Evolutionary conservation across 2,329 filamentous ascomycete species (phyloP), one percentile per base, ranked within the genome.

Genomic region (Dothideomycetes sp.): DNA sequence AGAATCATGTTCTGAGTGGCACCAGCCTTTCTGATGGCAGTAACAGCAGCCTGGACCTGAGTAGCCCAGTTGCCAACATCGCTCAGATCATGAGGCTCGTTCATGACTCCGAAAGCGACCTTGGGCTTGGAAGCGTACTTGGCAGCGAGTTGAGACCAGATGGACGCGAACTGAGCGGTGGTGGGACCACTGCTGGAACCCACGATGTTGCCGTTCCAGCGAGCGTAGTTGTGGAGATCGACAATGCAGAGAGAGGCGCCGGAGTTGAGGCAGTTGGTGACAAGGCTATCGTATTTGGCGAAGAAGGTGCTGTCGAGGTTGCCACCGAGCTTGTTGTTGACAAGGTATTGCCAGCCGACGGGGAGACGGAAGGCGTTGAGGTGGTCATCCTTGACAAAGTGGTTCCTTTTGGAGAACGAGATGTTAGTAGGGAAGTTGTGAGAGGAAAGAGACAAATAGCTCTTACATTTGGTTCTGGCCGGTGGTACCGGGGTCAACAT

Each of bases 41-140:
- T 77, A 1, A 84, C 79, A 12, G 67, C 76, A 10, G 65, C 67
- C 53, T 83, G 80, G 45, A 74, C 72, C 0, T 74, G 76, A 4
- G 65, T 55, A 1, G 73, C 76, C 79, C 79, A 83, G 1, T 60
- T 56, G 18, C 53, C 56, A 48, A 80, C 64, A 50, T 77, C 69
- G 20, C 16, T 24, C 38, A 58, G 43, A 35, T 76, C 71, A 55
- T 81, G 76, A 5, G 79, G 78, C 60, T 67, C 80, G 59, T 83
- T 84, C 78, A 83, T 82, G 31, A 83, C 54, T 11, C 76, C 78
- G 48, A 83, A 80, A 3, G 73, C 65, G 18, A 83, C 60, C 45
- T 71, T 74, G 25, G 65, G 54, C 35, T 75, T 59, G 5, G 53
- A 51, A 16, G 65, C 68, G 57, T 82, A 83, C 53, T 75, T 74